Evolutionary conservation across 257 asterid species (phyloP).

Genomic region (Vinca minor): DNA sequence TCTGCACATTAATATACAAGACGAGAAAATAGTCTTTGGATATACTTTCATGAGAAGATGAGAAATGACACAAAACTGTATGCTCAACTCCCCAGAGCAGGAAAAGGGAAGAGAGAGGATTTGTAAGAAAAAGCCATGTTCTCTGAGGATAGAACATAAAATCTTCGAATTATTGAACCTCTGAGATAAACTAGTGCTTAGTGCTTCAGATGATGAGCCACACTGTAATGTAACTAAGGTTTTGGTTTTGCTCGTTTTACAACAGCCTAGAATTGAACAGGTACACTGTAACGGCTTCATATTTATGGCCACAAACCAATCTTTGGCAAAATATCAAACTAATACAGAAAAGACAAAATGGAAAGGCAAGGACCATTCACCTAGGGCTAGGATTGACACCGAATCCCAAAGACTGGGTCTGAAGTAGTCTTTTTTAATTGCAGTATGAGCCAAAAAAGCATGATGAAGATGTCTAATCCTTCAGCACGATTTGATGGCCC

Average conservation of each 20-base stretch:
- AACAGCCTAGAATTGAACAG: background rate
- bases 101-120: background rate
- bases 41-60: background rate
- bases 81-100: background rate
- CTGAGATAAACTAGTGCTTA: background rate
- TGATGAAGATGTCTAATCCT: background rate
- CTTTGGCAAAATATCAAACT: background rate
- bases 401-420: background rate
- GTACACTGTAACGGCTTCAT: background rate
- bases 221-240: background rate
- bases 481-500: background rate
- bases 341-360: background rate
- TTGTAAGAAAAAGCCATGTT: background rate
- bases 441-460: background rate
- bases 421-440: background rate
- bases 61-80: background rate
- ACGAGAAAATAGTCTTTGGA: background rate
- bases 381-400: background rate
- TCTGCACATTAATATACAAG: background rate
- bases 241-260: background rate
- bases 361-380: background rate
- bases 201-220: background rate
- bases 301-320: background rate
- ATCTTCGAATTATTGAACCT: background rate
- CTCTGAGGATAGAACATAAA: background rate